These are phyloP conservation scores for Botrytis porri DNA, from an alignment of 2,329 filamentous ascomycete species.

Conservation along the genomic window DNA sequence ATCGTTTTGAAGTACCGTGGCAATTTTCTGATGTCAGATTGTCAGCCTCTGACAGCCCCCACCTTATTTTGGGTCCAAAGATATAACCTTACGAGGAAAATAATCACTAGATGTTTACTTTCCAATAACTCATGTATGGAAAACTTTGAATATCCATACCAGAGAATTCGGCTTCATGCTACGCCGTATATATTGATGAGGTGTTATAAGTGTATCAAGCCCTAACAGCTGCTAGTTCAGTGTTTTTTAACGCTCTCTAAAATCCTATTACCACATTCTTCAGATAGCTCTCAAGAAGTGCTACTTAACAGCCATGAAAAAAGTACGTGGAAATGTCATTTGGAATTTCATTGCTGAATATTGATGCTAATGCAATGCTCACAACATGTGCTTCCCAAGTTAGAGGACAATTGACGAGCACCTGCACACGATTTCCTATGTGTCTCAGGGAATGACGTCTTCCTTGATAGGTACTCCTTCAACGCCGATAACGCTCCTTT, in stretches of 20 bases:
- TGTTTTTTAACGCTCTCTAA: neutral
- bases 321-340: neutral
- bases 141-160: neutral
- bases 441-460: accelerated
- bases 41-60: neutral
- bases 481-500: neutral
- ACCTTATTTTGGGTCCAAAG: neutral
- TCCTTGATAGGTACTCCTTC: neutral
- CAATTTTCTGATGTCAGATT: neutral
- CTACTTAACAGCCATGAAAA: no score
- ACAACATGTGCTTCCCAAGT: neutral
- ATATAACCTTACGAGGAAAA: neutral
- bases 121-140: neutral
- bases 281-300: neutral
- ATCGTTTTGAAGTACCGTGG: neutral
- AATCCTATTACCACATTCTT: neutral
- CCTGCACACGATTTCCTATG: no score
- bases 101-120: neutral
- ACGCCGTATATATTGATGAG: neutral
- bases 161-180: neutral
- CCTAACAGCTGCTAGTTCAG: neutral
- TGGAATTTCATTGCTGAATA: neutral
- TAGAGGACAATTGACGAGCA: no score
- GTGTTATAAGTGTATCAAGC: no score
- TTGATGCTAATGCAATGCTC: neutral